A percentile compares a stretch with the other conserved stretches of the same genome.
phyloP scores from a whole-genome alignment of 2,329 filamentous ascomycete species.

The Orbilia ellipsospora region DNA sequence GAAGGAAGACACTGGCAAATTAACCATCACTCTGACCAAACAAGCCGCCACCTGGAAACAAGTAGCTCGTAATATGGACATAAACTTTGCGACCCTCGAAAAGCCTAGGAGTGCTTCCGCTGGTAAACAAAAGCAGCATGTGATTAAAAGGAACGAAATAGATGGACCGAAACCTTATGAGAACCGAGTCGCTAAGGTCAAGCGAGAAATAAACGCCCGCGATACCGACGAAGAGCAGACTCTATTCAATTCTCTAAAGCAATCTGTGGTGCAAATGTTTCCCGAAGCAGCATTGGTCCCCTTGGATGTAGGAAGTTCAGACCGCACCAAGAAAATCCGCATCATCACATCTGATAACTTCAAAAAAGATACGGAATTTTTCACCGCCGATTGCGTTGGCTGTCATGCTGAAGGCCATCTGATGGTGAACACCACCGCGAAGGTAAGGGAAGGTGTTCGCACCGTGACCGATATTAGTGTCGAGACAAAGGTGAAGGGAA shows the following conservation, averaged over 20 bases:
- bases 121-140: neutral
- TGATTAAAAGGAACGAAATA: neutral
- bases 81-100: neutral
- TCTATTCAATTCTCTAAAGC: conserved; percentile 9
- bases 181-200: neutral
- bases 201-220: conserved; percentile 8
- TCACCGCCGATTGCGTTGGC: conserved; percentile 14
- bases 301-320: conserved; percentile 1
- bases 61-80: conserved; percentile 18
- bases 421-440: neutral
- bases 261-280: conserved; percentile 1
- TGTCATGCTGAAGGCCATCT: conserved; percentile 11
- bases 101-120: neutral
- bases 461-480: neutral
- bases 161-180: neutral
- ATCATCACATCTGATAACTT: conserved; percentile 10
- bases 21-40: conserved; percentile 1
- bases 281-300: conserved; percentile 12
- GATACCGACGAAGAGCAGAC: neutral
- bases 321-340: conserved; percentile 9
- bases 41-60: neutral
- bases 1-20: neutral
- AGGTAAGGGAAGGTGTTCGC: conserved; percentile 10
- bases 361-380: conserved; percentile 12
- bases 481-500: conserved; percentile 18